Evolutionary conservation across 352 stramenopile genomes (phyloP).

Genomic region (Phytophthora cactorum): DNA sequence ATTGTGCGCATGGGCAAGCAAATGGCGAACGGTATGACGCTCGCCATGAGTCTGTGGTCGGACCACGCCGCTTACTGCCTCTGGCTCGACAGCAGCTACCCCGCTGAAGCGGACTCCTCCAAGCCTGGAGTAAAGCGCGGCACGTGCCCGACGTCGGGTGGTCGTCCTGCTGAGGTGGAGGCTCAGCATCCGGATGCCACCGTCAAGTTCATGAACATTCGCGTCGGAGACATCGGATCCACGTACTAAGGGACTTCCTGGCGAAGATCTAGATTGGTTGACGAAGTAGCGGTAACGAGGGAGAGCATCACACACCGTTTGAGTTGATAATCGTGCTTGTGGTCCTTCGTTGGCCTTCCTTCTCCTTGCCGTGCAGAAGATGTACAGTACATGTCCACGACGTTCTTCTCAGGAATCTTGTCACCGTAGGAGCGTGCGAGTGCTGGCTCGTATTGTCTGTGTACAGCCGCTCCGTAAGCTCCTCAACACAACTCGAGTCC

Average conservation of each 20-base stretch:
- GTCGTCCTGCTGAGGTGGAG: conserved; percentile 55
- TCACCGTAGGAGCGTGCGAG: too few relatives aligned
- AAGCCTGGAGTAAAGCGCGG: conserved; percentile 60
- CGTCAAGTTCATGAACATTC: conserved; percentile 79
- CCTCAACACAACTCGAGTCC: too few relatives aligned
- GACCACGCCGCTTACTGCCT: conserved; percentile 70
- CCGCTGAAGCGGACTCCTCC: conserved; percentile 37
- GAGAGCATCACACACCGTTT: too few relatives aligned
- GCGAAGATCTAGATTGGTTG: not conserved
- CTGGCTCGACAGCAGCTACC: conserved; percentile 78
- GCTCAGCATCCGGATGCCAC: conserved; percentile 58
- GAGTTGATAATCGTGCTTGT: too few relatives aligned
- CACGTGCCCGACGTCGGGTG: conserved; percentile 56
- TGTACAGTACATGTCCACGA: too few relatives aligned
- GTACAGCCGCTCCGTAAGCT: too few relatives aligned
- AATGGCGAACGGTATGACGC: conserved; percentile 64
- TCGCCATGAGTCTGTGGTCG: conserved; percentile 79
- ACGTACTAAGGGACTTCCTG: conserved; percentile 29
- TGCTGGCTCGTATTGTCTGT: too few relatives aligned
- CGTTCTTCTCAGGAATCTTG: too few relatives aligned
- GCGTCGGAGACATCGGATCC: conserved; percentile 67
- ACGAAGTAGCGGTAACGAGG: not conserved
- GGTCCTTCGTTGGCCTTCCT: too few relatives aligned
- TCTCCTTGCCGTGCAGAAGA: too few relatives aligned
- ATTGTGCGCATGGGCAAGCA: conserved; percentile 65